phyloP scores from a whole-genome alignment of 306 rosid species.

The Rosa multiflora region DNA sequence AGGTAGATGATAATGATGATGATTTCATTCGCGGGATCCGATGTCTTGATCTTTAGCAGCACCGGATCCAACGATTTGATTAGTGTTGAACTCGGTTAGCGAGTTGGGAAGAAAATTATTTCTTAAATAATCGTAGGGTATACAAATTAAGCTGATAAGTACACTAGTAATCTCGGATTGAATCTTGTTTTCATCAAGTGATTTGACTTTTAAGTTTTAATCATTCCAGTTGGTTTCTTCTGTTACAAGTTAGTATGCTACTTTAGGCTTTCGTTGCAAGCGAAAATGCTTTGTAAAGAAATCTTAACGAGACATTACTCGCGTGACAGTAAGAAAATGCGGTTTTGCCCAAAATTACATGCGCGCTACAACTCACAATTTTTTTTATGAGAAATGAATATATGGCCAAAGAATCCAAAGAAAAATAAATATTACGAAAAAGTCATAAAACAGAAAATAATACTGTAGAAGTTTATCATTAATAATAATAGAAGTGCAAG shows the following conservation, averaged over 20 bases:
- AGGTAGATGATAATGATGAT: background rate
- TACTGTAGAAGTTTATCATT: background rate
- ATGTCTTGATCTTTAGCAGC: background rate
- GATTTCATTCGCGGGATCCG: conserved; percentile 1
- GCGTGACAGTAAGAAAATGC: no score
- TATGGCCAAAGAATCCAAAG: background rate
- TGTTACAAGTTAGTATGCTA: background rate
- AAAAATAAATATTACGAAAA: background rate
- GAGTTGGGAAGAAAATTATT: background rate
- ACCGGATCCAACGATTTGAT: conserved; percentile 11
- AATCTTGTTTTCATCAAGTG: background rate
- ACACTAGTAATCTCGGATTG: background rate
- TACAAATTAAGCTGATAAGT: background rate
- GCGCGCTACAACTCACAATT: background rate
- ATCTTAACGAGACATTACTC: no score
- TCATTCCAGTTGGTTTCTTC: background rate
- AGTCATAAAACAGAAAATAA: background rate
- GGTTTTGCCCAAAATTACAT: background rate
- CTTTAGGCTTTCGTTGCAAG: background rate
- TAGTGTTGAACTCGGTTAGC: background rate
- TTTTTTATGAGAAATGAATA: background rate
- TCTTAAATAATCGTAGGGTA: background rate
- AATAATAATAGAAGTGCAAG: conserved; percentile 11
- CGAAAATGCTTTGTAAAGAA: background rate
- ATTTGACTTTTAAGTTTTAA: background rate